Evolutionary conservation across 2,329 filamentous ascomycete species (phyloP).

Genomic region (Plectosphaerella plurivora): DNA sequence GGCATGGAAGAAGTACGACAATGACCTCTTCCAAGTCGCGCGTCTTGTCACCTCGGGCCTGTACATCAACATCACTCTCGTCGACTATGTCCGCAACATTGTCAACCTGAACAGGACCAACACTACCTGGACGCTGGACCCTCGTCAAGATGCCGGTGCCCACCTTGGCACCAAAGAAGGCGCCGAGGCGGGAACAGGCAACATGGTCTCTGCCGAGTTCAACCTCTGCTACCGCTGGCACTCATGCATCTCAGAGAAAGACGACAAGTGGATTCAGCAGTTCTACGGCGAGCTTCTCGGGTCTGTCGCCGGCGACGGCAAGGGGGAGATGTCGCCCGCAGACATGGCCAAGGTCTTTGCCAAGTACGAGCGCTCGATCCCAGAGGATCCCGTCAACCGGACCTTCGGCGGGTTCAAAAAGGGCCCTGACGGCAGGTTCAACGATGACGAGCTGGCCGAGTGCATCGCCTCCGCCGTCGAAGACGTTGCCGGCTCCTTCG

Average conservation of each 20-base stretch:
- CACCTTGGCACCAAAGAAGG: slow-evolving; percentile 47
- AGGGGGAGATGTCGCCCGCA: slow-evolving; percentile 48
- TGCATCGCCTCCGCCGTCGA: slow-evolving; percentile 67
- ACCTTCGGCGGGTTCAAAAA: slow-evolving; percentile 64
- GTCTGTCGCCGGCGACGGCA: slow-evolving; percentile 33
- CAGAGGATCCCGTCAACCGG: slow-evolving; percentile 64
- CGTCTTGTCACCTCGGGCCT: slow-evolving; percentile 69
- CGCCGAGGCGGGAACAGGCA: slow-evolving; percentile 69
- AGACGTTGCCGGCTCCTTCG: slow-evolving; percentile 71
- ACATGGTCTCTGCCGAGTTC: slow-evolving; percentile 83
- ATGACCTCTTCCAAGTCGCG: slow-evolving; percentile 76
- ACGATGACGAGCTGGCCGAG: slow-evolving; percentile 71
- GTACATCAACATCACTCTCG: slow-evolving; percentile 74
- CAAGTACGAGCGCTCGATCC: slow-evolving; percentile 57
- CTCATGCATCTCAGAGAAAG: slow-evolving; percentile 68
- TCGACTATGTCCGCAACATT: slow-evolving; percentile 77
- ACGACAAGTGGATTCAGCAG: slow-evolving; percentile 76
- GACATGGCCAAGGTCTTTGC: slow-evolving; percentile 61
- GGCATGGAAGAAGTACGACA: slow-evolving; percentile 66
- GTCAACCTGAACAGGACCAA: slow-evolving; percentile 67
- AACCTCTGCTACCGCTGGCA: slow-evolving; percentile 88
- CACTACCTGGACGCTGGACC: slow-evolving; percentile 67
- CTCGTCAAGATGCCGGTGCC: slow-evolving; percentile 62
- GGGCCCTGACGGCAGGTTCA: slow-evolving; percentile 62
- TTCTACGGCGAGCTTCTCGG: slow-evolving; percentile 59